These are phyloP conservation scores for Fusarium piperis DNA, from an alignment of 2,329 filamentous ascomycete species.

Conservation along the genomic window DNA sequence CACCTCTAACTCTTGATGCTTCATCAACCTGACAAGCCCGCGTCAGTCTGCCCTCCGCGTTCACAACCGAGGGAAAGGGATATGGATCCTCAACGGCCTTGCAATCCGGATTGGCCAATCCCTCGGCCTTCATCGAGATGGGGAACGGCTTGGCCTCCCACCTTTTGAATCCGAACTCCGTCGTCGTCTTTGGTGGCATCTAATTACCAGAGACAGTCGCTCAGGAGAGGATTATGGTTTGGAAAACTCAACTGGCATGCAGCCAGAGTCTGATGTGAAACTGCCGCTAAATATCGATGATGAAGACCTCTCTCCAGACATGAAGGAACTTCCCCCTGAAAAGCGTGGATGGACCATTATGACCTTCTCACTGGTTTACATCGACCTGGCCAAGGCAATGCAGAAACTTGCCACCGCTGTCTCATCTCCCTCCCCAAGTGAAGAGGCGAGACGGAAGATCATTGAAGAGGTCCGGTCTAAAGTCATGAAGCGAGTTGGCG, in stretches of 20 bases:
- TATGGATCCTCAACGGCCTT: conserved; percentile 5
- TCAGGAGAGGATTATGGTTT: conserved; percentile 5
- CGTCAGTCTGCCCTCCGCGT: background rate
- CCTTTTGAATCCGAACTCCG: conserved; percentile 5
- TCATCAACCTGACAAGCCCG: background rate
- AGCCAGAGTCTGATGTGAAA: background rate
- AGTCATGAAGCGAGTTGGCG: background rate
- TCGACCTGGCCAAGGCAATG: background rate
- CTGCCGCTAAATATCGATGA: background rate
- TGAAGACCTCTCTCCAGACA: background rate
- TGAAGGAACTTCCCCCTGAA: background rate
- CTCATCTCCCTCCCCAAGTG: background rate
- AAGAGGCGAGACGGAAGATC: background rate
- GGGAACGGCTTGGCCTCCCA: background rate
- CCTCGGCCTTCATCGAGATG: background rate
- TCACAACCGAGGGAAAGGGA: background rate
- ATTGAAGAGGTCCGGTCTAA: background rate
- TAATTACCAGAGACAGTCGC: conserved; percentile 2
- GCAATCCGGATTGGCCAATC: background rate
- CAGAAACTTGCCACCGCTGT: background rate
- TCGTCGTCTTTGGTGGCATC: conserved; percentile 13
- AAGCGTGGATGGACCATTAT: background rate
- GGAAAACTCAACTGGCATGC: background rate
- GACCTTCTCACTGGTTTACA: background rate
- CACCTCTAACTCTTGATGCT: rapidly evolving